Evolutionary conservation across 495 filamentous ascomycete species (phyloP).

Genomic region (Pyrenula massariospora): DNA sequence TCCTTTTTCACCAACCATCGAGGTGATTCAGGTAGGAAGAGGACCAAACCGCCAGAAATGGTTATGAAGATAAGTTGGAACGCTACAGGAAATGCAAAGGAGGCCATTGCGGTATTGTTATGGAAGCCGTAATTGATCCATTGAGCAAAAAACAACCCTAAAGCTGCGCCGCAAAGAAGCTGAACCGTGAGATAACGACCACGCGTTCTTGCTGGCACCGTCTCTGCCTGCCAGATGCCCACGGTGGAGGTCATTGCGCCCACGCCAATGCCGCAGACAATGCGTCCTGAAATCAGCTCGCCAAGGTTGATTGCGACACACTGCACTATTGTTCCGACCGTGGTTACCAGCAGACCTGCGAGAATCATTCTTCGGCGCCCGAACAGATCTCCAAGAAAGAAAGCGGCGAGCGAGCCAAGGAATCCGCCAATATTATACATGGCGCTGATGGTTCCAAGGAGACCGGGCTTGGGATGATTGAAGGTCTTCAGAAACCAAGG

Average conservation of each 20-base stretch:
- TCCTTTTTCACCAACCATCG: slow-evolving; percentile 45
- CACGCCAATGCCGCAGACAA: slow-evolving; percentile 31
- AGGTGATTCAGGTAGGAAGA: slow-evolving; percentile 52
- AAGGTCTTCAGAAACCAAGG: slow-evolving; percentile 22
- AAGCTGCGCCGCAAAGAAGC: slow-evolving; percentile 13
- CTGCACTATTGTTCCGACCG: slow-evolving; percentile 24
- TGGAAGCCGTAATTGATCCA: slow-evolving; percentile 21
- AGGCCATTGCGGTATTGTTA: neutral
- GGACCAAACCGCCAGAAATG: slow-evolving; percentile 42
- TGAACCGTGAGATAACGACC: slow-evolving; percentile 24
- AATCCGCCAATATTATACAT: slow-evolving; percentile 37
- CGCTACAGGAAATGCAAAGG: slow-evolving; percentile 17
- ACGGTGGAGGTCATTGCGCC: slow-evolving; percentile 32
- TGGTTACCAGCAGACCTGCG: slow-evolving; percentile 27
- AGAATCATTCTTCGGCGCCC: slow-evolving; percentile 33
- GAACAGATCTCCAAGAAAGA: slow-evolving; percentile 26
- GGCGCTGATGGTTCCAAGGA: slow-evolving; percentile 32
- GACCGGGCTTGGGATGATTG: slow-evolving; percentile 21
- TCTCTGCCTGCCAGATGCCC: slow-evolving; percentile 39
- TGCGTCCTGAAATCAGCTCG: slow-evolving; percentile 30
- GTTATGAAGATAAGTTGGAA: slow-evolving; percentile 49
- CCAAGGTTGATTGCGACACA: slow-evolving; percentile 7
- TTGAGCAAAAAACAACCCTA: slow-evolving; percentile 12
- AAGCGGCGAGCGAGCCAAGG: slow-evolving; percentile 27
- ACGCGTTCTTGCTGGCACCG: slow-evolving; percentile 22